phyloP scores from a whole-genome alignment of 2,329 filamentous ascomycete genomes.

The Cladosporium velox region DNA sequence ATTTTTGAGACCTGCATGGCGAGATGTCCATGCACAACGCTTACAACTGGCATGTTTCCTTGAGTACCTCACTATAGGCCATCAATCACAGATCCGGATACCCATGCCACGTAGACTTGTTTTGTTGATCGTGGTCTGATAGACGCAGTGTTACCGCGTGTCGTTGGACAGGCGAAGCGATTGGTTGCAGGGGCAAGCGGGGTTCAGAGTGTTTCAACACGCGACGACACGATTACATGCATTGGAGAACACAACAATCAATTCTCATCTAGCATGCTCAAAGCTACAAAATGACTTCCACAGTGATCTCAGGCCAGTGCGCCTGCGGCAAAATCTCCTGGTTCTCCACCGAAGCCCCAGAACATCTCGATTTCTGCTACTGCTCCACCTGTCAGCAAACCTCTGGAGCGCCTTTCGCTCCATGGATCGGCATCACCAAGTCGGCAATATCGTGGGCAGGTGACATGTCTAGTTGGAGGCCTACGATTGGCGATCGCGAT shows the following conservation, averaged over 20 bases:
- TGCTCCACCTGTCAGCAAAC: constrained; percentile 29
- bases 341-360: constrained; percentile 20
- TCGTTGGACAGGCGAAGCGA: neutral
- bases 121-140: neutral
- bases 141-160: constrained; percentile 1
- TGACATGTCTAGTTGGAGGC: constrained; percentile 17
- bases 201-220: neutral
- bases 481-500: constrained; percentile 16
- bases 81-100: neutral
- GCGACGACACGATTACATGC: neutral
- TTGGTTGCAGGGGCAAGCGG: constrained; percentile 4
- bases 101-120: neutral
- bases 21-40: constrained; percentile 4
- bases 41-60: neutral
- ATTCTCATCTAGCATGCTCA: neutral
- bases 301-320: constrained; percentile 19
- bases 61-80: neutral
- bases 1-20: constrained; percentile 6
- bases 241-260: neutral
- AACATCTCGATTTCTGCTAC: constrained; percentile 29
- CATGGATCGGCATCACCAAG: constrained; percentile 26
- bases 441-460: constrained; percentile 21
- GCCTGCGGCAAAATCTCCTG: constrained; percentile 25
- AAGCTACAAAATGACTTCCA: neutral
- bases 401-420: constrained; percentile 27